phyloP scores from a whole-genome alignment of 2,329 filamentous ascomycete species.

The Pseudocercospora pini-densiflorae region DNA sequence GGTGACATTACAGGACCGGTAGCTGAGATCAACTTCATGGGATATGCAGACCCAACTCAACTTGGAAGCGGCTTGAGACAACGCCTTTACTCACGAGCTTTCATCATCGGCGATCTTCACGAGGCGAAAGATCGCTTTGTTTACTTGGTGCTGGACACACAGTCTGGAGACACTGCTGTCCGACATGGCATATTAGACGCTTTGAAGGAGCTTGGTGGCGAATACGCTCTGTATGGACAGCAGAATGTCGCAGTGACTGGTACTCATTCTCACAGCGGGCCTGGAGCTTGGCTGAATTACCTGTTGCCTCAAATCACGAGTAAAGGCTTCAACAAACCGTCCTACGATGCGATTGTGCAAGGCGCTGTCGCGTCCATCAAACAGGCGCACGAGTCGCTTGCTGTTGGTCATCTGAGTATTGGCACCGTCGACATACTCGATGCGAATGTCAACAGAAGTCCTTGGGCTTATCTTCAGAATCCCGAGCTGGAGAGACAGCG shows the following conservation, averaged over 20 bases:
- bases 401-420: constrained; percentile 71
- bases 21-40: constrained; percentile 88
- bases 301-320: constrained; percentile 89
- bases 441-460: constrained; percentile 86
- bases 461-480: constrained; percentile 87
- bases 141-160: constrained; percentile 85
- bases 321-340: constrained; percentile 82
- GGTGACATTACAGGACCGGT: constrained; percentile 79
- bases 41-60: constrained; percentile 86
- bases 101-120: constrained; percentile 75
- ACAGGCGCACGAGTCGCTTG: constrained; percentile 74
- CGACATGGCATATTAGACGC: constrained; percentile 84
- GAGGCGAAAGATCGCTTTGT: constrained; percentile 74
- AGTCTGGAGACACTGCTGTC: constrained; percentile 87
- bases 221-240: constrained; percentile 75
- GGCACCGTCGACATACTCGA: constrained; percentile 71
- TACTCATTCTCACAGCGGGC: constrained; percentile 90
- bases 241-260: constrained; percentile 88
- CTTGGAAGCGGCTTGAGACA: constrained; percentile 83
- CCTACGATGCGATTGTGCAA: constrained; percentile 86
- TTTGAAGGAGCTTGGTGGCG: constrained; percentile 68
- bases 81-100: constrained; percentile 84
- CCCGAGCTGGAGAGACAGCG: constrained; percentile 72
- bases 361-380: constrained; percentile 82
- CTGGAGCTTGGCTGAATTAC: constrained; percentile 94